A percentile compares a stretch with the other conserved stretches of the same genome.
phyloP scores from a whole-genome alignment of 495 filamentous ascomycete species.

The Podospora anserina region DNA sequence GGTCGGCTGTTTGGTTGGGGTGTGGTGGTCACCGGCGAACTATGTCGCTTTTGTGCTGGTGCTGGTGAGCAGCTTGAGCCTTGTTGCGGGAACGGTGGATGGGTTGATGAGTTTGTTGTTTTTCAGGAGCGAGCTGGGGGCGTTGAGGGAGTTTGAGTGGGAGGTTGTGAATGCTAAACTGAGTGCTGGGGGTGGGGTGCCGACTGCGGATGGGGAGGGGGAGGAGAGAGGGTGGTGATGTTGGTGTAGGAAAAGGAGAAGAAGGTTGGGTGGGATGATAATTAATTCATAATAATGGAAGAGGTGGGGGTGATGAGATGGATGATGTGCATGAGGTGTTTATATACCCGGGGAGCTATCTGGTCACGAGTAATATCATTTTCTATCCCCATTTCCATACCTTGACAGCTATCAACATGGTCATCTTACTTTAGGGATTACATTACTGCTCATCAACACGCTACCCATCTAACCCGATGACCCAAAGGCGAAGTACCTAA shows the following conservation, averaged over 20 bases:
- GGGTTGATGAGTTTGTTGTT: constrained; percentile 85
- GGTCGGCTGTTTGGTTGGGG: constrained; percentile 67
- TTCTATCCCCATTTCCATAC: no score
- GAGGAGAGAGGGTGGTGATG: constrained; percentile 6
- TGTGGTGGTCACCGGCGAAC: constrained; percentile 78
- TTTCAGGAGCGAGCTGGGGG: constrained; percentile 74
- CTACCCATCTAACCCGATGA: no score
- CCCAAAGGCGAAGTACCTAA: no score
- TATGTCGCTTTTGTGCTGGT: constrained; percentile 79
- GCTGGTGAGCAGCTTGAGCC: constrained; percentile 70
- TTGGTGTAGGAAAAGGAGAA: neutral
- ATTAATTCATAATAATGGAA: no score
- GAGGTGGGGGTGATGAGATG: no score
- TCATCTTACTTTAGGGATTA: no score
- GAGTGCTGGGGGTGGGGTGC: constrained; percentile 24
- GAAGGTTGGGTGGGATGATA: no score
- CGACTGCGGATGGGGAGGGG: neutral
- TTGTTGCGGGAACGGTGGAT: constrained; percentile 73
- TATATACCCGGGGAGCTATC: no score
- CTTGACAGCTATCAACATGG: no score
- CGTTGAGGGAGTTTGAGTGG: constrained; percentile 92
- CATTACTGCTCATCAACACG: no score
- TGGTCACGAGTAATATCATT: no score
- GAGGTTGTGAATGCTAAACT: constrained; percentile 72
- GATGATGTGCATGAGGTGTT: no score